Percentiles rank a stretch among this genome's conserved stretches.
phyloP scores from a whole-genome alignment of 306 rosid species.

The Alnus rubra region DNA sequence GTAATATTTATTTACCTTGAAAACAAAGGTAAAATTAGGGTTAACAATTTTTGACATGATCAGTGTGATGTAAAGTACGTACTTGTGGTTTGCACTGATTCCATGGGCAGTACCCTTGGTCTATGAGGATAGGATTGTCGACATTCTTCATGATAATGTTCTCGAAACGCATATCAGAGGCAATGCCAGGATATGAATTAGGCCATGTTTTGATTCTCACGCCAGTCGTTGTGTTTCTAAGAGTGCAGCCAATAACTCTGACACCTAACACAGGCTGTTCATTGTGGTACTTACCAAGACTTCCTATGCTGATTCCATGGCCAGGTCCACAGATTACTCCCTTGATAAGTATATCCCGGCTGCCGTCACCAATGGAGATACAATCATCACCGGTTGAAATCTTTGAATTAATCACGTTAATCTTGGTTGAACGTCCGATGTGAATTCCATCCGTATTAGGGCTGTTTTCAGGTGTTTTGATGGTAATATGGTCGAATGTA shows the following conservation, averaged over 20 bases:
- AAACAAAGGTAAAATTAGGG: no score
- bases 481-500: conserved; percentile 27
- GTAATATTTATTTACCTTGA: neutral
- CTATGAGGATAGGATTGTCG: conserved; percentile 36
- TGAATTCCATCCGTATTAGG: conserved; percentile 56
- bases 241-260: conserved; percentile 32
- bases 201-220: conserved; percentile 60
- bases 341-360: conserved; percentile 7
- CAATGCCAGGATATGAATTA: neutral
- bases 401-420: conserved; percentile 28
- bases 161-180: conserved; percentile 35
- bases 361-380: conserved; percentile 53
- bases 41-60: neutral
- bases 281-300: conserved; percentile 33
- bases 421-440: conserved; percentile 41
- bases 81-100: conserved; percentile 39
- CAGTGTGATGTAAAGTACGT: neutral
- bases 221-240: conserved; percentile 35
- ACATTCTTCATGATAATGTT: conserved; percentile 45
- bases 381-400: conserved; percentile 57
- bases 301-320: conserved; percentile 52
- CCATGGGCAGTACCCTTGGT: conserved; percentile 62
- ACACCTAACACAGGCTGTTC: conserved; percentile 37
- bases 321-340: conserved; percentile 51
- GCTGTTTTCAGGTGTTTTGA: conserved; percentile 38